A percentile compares a stretch with the other conserved stretches of the same genome.
Evolutionary conservation across 2,329 filamentous ascomycete genomes (phyloP).

Genomic region (Penicillium sp.): DNA sequence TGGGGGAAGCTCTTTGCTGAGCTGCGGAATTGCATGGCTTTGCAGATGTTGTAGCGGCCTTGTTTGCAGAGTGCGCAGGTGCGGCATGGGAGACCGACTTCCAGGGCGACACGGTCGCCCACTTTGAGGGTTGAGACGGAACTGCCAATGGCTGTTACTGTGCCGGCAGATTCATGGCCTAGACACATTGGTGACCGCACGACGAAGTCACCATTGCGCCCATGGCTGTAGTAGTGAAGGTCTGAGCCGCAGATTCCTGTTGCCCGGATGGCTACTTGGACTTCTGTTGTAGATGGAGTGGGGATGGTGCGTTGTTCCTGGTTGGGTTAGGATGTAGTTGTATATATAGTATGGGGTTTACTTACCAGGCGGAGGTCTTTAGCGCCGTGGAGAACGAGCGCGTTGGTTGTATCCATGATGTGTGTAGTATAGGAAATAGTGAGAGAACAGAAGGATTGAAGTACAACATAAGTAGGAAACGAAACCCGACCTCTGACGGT

Average conservation of each 20-base stretch:
- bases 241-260: slow-evolving; percentile 71
- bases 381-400: slow-evolving; percentile 59
- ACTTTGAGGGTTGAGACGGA: slow-evolving; percentile 60
- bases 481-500: slow-evolving; percentile 5
- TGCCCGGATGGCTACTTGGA: slow-evolving; percentile 63
- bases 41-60: slow-evolving; percentile 63
- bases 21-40: slow-evolving; percentile 56
- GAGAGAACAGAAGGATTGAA: background rate
- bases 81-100: slow-evolving; percentile 85
- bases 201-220: slow-evolving; percentile 81
- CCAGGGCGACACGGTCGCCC: slow-evolving; percentile 86
- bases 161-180: slow-evolving; percentile 74
- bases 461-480: background rate
- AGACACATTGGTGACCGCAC: slow-evolving; percentile 79
- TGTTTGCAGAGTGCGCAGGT: slow-evolving; percentile 54
- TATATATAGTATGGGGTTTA: background rate
- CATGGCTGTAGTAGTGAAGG: slow-evolving; percentile 82
- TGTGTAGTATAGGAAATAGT: background rate
- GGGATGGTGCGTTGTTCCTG: slow-evolving; percentile 55
- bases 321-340: slow-evolving; percentile 9
- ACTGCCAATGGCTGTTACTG: slow-evolving; percentile 68
- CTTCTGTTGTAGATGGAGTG: slow-evolving; percentile 52
- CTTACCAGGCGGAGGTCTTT: slow-evolving; percentile 60
- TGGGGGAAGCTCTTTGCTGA: slow-evolving; percentile 62
- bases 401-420: slow-evolving; percentile 31